Evolutionary conservation across 106 monocot species (phyloP).

Genomic region (Platanthera guangdongensis): DNA sequence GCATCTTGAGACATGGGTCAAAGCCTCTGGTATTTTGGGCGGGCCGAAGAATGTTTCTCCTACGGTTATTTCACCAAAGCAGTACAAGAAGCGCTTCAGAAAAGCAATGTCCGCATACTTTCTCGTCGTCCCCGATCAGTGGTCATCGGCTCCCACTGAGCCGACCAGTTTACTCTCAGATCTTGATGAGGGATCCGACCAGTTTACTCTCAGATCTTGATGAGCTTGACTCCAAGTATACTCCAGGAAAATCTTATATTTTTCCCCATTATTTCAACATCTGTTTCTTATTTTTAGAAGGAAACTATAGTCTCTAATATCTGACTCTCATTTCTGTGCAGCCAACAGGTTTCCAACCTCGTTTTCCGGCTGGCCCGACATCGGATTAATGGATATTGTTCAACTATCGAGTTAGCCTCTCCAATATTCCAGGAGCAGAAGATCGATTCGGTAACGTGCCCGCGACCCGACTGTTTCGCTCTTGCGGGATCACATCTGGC

Average conservation of each 20-base stretch:
- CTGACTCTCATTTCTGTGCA: too few species aligned
- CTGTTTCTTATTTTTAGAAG: neutral
- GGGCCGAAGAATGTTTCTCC: conserved; percentile 67
- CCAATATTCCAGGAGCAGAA: too few species aligned
- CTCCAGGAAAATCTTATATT: neutral
- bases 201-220: too few species aligned
- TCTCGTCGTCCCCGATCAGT: conserved; percentile 66
- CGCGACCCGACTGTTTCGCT: too few species aligned
- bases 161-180: conserved; percentile 20
- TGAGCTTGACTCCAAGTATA: conserved; percentile 15
- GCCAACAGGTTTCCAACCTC: too few species aligned
- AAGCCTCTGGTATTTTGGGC: conserved; percentile 64
- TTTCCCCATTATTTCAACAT: neutral
- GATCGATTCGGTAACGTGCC: too few species aligned
- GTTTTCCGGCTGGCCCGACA: too few species aligned
- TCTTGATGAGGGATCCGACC: too few species aligned
- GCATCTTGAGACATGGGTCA: conserved; percentile 71
- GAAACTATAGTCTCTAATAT: neutral
- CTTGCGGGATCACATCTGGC: too few species aligned
- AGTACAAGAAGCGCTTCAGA: conserved; percentile 69
- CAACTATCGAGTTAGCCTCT: too few species aligned
- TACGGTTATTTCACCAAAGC: conserved; percentile 71
- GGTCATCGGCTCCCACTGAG: conserved; percentile 23
- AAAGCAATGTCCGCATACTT: conserved; percentile 73
- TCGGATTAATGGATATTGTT: too few species aligned